A percentile compares a stretch with the other conserved stretches of the same genome.
Evolutionary conservation across 352 stramenopile species (phyloP).

Genomic region (Phytopythium helicoides): DNA sequence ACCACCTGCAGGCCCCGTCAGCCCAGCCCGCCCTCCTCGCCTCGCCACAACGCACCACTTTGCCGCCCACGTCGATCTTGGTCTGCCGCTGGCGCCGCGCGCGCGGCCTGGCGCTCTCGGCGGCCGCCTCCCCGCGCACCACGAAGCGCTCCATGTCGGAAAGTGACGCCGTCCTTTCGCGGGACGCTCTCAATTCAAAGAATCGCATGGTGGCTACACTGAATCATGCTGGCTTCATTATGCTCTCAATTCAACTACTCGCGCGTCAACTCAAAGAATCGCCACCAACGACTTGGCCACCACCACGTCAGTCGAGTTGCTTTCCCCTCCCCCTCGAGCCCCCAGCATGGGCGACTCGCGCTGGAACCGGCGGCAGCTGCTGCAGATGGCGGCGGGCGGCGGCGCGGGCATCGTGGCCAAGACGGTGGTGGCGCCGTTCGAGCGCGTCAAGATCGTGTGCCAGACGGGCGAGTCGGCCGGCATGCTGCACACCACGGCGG

Average conservation of each 20-base stretch:
- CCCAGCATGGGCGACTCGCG: neutral
- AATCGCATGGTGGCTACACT: neutral
- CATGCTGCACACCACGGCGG: conserved; percentile 67
- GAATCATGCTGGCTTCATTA: neutral
- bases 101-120: conserved; percentile 9
- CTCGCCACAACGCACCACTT: conserved; percentile 36
- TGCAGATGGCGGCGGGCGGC: conserved; percentile 67
- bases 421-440: conserved; percentile 78
- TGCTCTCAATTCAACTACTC: no score
- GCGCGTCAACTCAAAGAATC: no score
- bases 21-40: neutral
- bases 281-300: no score
- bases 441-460: conserved; percentile 86
- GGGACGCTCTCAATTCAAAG: neutral
- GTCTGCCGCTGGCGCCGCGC: conserved; percentile 54
- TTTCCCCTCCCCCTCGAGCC: no score
- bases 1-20: conserved; percentile 24
- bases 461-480: conserved; percentile 71
- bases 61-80: conserved; percentile 61
- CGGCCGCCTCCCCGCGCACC: conserved; percentile 45
- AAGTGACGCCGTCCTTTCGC: neutral
- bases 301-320: no score
- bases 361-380: conserved; percentile 57
- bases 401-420: conserved; percentile 76
- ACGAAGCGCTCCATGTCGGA: conserved; percentile 79